Percentiles rank a stretch among this genome's conserved stretches.
These are phyloP conservation scores for Alternaria sp. DNA, from an alignment of 2,329 filamentous ascomycete species.

Conservation along the genomic window DNA sequence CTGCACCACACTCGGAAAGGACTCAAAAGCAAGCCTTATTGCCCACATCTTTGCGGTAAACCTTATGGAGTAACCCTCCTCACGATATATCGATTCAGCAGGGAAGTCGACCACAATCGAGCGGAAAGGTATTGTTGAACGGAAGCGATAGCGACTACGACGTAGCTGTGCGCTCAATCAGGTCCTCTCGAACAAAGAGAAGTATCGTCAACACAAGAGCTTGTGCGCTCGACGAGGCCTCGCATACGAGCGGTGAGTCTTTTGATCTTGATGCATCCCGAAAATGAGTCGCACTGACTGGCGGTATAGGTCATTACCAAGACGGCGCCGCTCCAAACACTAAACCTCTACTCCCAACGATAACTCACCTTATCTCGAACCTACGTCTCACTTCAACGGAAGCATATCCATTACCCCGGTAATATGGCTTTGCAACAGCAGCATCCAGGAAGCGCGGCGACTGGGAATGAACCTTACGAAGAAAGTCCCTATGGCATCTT, in stretches of 20 bases:
- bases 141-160: rapidly evolving
- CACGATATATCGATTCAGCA: not conserved
- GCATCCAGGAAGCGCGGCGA: rapidly evolving
- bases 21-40: not conserved
- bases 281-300: not conserved
- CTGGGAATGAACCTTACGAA: not conserved
- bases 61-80: not conserved
- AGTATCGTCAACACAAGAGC: too few species aligned
- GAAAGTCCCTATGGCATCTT: not conserved
- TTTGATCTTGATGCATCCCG: rapidly evolving
- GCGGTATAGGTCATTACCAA: not conserved
- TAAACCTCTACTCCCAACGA: not conserved
- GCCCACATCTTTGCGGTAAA: too few species aligned
- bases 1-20: not conserved
- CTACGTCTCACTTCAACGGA: not conserved
- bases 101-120: rapidly evolving
- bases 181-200: too few species aligned
- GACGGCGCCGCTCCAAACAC: not conserved
- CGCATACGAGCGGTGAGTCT: not conserved
- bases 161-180: not conserved
- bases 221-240: not conserved
- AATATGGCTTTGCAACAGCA: not conserved
- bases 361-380: not conserved
- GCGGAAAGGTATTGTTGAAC: not conserved
- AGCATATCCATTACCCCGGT: not conserved